These are phyloP conservation scores for Sonneratia alba DNA, from an alignment of 345 rosid species.

Conservation along the genomic window DNA sequence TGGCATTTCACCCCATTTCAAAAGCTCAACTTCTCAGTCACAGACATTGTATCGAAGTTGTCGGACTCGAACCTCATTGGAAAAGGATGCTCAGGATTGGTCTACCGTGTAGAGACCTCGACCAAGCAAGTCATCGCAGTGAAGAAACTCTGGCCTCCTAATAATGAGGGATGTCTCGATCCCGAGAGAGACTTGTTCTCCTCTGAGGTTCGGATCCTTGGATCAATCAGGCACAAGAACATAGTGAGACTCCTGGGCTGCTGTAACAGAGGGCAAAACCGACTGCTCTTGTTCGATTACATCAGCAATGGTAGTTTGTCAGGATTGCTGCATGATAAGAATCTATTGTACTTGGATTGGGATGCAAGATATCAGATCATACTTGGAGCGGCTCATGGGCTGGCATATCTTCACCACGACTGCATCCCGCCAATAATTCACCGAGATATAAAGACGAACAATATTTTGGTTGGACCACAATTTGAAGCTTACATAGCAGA, in stretches of 20 bases:
- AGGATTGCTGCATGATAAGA: constrained; percentile 49
- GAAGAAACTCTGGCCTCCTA: constrained; percentile 61
- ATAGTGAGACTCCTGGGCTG: constrained; percentile 66
- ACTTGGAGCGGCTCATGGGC: constrained; percentile 60
- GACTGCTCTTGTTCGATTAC: constrained; percentile 57
- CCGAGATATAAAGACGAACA: constrained; percentile 64
- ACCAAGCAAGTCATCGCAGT: constrained; percentile 49
- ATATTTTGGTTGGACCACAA: constrained; percentile 56
- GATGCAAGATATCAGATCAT: constrained; percentile 56
- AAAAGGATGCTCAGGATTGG: constrained; percentile 60
- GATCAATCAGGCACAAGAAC: constrained; percentile 60
- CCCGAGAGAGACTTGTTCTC: constrained; percentile 52
- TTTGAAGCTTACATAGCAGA: constrained; percentile 64
- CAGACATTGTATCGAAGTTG: constrained; percentile 35
- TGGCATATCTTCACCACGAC: constrained; percentile 69
- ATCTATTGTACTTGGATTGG: constrained; percentile 38
- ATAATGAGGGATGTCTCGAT: constrained; percentile 31
- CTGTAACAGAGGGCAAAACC: constrained; percentile 47
- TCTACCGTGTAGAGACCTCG: constrained; percentile 51
- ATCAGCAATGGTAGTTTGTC: constrained; percentile 58
- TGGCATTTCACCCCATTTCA: constrained; percentile 64
- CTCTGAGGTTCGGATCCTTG: constrained; percentile 59
- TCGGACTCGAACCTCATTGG: constrained; percentile 50
- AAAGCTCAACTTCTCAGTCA: constrained; percentile 49
- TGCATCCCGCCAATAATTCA: constrained; percentile 65